Base-by-base conservation (phyloP, 2,329 filamentous ascomycete species). In the Coleophoma cylindrospora region DNA sequence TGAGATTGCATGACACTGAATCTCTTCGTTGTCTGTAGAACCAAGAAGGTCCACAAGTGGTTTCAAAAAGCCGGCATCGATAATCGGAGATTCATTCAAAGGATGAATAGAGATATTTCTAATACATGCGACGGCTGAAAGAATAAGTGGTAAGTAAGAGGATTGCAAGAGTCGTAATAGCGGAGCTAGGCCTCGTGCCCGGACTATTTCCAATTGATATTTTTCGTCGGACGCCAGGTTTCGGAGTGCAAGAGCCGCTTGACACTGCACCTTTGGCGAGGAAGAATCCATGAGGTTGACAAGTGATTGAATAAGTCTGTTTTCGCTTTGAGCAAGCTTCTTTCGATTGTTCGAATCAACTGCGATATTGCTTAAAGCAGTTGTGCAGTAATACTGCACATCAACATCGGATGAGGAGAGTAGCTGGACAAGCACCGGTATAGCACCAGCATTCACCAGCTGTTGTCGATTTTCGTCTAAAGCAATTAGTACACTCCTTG, bases 331-430 rank as follows among this genome's bases (percentile, higher is more conserved):
- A 32, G 92, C 90, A 48, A 99, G 80, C 67, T 92, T 91, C 65
- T 91, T 90, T 59, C 94, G 81, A 72, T 97, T 97, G 63, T 84
- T 87, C 43, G 87, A 80, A 66, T 99, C 94, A 48, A 99, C 94
- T 7, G 94, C 94, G 61, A 99, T 99, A 69, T 99, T 99, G 77
- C 92, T 97, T 51, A 99, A 81, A 12, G 94, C 94, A 4, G 94
- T 99, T 15, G 94, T 99, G 74, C 94, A 99, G 72, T 99, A 99
- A 72, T 99, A 99, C 72, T 99, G 94, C 33, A 99, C 94, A 66
- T 99, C 94, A 58, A 96, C 91, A 64, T 99, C 94, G 51, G 86
- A 75, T 22, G 94, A 97, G 9, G 89, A 91, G 43, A 99, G 84
- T 21, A 99, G 83, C 65, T 96, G 91, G 38, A 99, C 94, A 22